Evolutionary conservation across 768 basidiomycete genomes (phyloP).

Genomic region (Lentinula boryana): DNA sequence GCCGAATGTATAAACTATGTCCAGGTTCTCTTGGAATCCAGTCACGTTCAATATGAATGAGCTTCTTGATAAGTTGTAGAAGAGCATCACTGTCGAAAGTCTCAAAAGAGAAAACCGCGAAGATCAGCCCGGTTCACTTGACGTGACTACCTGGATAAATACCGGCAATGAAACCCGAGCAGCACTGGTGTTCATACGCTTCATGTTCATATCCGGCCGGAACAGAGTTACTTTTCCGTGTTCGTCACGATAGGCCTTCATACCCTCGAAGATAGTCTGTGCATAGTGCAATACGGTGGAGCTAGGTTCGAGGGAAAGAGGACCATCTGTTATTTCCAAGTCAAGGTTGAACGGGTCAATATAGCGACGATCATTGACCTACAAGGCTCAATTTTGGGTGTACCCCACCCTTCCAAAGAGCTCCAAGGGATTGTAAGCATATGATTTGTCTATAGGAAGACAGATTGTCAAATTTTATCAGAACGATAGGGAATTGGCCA

Average conservation of each 20-base stretch:
- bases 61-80: slow-evolving; percentile 76
- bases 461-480: not conserved
- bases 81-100: slow-evolving; percentile 74
- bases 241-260: slow-evolving; percentile 85
- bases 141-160: slow-evolving; percentile 16
- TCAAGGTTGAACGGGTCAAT: not conserved
- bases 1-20: slow-evolving; percentile 81
- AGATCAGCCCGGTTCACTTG: not conserved
- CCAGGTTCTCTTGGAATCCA: slow-evolving; percentile 91
- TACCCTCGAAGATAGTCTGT: slow-evolving; percentile 85
- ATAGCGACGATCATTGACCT: slow-evolving; percentile 20
- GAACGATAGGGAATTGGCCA: slow-evolving; percentile 12
- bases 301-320: slow-evolving; percentile 70
- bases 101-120: slow-evolving; percentile 25
- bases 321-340: slow-evolving; percentile 48
- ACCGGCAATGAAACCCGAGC: slow-evolving; percentile 72
- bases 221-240: slow-evolving; percentile 77
- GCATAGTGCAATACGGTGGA: slow-evolving; percentile 88
- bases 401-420: slow-evolving; percentile 68
- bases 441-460: slow-evolving; percentile 61
- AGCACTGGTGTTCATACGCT: slow-evolving; percentile 87
- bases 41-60: slow-evolving; percentile 74
- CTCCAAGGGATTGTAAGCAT: slow-evolving; percentile 83
- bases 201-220: slow-evolving; percentile 97
- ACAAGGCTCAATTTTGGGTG: slow-evolving; percentile 83